Percentiles rank a stretch among this genome's conserved stretches.
phyloP scores from a whole-genome alignment of 2,329 filamentous ascomycete species.

The Westerdykella sp. region DNA sequence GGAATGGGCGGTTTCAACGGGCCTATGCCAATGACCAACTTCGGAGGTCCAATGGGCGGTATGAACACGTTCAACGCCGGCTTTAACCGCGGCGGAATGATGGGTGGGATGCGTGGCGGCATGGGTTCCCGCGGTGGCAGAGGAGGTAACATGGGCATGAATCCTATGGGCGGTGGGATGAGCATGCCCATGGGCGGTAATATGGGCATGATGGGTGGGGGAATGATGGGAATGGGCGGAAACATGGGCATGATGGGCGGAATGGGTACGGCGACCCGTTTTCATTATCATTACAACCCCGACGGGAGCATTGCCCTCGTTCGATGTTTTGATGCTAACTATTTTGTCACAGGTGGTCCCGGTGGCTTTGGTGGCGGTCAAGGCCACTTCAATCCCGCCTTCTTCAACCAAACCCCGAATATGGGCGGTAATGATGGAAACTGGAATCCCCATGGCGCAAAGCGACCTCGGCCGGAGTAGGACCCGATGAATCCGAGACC shows the following conservation, averaged over 20 bases:
- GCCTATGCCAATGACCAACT: constrained; percentile 42
- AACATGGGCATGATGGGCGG: constrained; percentile 43
- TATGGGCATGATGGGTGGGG: constrained; percentile 44
- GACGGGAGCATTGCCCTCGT: not conserved
- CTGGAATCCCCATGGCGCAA: constrained; percentile 77
- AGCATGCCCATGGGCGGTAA: constrained; percentile 36
- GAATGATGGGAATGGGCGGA: constrained; percentile 39
- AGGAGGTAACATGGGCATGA: constrained; percentile 36
- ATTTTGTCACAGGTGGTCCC: constrained; percentile 7
- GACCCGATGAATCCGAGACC: not conserved
- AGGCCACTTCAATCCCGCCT: constrained; percentile 65
- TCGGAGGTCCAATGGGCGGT: constrained; percentile 30
- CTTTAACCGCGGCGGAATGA: constrained; percentile 43
- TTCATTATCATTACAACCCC: not conserved
- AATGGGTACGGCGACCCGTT: constrained; percentile 23
- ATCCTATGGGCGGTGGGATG: constrained; percentile 31
- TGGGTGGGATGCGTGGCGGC: constrained; percentile 42
- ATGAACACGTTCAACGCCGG: constrained; percentile 26
- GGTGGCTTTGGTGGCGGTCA: constrained; percentile 54
- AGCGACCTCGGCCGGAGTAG: constrained; percentile 68
- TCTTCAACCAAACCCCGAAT: constrained; percentile 51
- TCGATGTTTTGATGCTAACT: constrained; percentile 5
- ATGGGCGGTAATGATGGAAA: constrained; percentile 51
- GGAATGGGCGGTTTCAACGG: constrained; percentile 46
- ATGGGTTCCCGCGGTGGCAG: constrained; percentile 33